These are phyloP conservation scores for Cyclotella kingstonii DNA, from an alignment of 108 stramenopile genomes.

Conservation along the genomic window DNA sequence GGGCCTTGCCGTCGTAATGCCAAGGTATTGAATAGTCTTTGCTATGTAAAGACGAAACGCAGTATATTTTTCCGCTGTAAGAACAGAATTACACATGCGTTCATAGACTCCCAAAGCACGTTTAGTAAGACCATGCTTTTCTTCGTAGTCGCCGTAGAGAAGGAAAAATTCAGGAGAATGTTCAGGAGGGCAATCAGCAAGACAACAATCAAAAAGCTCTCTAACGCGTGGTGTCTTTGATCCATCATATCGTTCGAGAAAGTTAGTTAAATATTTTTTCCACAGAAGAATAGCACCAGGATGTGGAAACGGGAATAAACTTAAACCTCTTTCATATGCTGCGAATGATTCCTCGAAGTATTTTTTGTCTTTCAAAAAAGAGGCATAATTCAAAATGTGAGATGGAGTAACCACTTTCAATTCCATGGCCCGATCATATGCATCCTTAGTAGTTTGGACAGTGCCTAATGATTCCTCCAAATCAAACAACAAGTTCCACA, in stretches of 20 bases:
- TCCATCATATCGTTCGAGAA: slow-evolving; percentile 91
- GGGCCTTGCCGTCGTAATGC: slow-evolving; percentile 84
- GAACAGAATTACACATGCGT: slow-evolving; percentile 84
- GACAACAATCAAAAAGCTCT: slow-evolving; percentile 93
- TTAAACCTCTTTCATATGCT: slow-evolving; percentile 87
- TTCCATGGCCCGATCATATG: slow-evolving; percentile 91
- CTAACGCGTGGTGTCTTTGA: slow-evolving; percentile 91
- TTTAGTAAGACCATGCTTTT: slow-evolving; percentile 90
- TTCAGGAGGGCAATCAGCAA: slow-evolving; percentile 84
- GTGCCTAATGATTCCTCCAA: slow-evolving; percentile 97
- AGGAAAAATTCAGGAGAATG: slow-evolving; percentile 86
- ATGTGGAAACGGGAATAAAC: slow-evolving; percentile 91
- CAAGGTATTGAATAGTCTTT: slow-evolving; percentile 88
- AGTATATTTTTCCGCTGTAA: slow-evolving; percentile 73
- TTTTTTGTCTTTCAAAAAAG: slow-evolving; percentile 88
- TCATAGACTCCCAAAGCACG: slow-evolving; percentile 90
- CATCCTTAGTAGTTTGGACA: slow-evolving; percentile 89
- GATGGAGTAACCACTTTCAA: slow-evolving; percentile 92
- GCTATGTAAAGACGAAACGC: slow-evolving; percentile 89
- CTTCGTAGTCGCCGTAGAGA: slow-evolving; percentile 93
- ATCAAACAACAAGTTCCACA: slow-evolving; percentile 96
- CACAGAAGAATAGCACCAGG: slow-evolving; percentile 83
- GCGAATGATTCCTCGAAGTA: slow-evolving; percentile 97
- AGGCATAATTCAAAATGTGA: slow-evolving; percentile 93
- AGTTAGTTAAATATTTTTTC: slow-evolving; percentile 84